Percentiles rank a stretch among this genome's conserved stretches.
These are phyloP conservation scores for Cucumis cinereus DNA, from an alignment of 306 rosid species.

Conservation along the genomic window DNA sequence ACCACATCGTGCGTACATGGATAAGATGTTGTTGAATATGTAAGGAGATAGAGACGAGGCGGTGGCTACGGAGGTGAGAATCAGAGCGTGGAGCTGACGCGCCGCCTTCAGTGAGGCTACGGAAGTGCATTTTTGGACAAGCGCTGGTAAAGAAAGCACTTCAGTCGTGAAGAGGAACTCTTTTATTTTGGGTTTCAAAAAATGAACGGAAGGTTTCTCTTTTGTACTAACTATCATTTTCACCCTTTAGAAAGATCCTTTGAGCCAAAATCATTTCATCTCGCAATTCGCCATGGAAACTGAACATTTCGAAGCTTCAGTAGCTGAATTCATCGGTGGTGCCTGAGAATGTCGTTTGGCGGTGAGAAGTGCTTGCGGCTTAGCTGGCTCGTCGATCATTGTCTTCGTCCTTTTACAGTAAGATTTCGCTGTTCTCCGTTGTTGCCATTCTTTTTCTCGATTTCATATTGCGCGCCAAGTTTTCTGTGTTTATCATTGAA, in stretches of 20 bases:
- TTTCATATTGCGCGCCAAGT: neutral
- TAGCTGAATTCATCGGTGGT: neutral
- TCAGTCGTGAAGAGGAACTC: conserved; percentile 16
- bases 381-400: conserved; percentile 38
- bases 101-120: conserved; percentile 39
- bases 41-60: conserved; percentile 25
- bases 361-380: conserved; percentile 33
- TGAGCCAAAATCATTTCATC: neutral
- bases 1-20: conserved; percentile 58
- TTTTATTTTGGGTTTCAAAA: neutral
- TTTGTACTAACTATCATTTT: neutral
- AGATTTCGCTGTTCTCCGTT: conserved; percentile 12
- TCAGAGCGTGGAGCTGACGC: conserved; percentile 63
- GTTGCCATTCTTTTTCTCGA: neutral
- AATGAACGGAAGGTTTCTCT: neutral
- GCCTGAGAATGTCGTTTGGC: conserved; percentile 20
- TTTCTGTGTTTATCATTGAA: neutral
- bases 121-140: conserved; percentile 48
- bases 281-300: neutral
- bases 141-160: conserved; percentile 12
- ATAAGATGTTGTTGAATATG: conserved; percentile 47
- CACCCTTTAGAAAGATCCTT: neutral
- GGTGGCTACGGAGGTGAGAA: conserved; percentile 28
- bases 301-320: neutral
- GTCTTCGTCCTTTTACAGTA: conserved; percentile 43